Base-by-base conservation (phyloP, 192 early-diverging fungal species). In the Phlyctochytrium arcticum region DNA sequence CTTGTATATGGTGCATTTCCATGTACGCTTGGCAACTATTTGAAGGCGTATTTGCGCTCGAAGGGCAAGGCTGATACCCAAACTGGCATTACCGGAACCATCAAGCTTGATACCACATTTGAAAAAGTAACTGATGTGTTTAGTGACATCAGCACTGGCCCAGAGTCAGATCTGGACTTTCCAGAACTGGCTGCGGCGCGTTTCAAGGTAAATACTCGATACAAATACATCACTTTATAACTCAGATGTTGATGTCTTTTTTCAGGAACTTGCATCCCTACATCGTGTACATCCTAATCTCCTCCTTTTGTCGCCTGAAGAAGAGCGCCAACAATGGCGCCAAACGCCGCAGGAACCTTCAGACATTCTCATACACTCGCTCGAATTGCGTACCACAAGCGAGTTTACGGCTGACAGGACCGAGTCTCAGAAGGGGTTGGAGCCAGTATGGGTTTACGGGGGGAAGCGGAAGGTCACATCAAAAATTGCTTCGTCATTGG, bases 1-100 rank as follows among this genome's bases (percentile, higher is more conserved):
- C 60, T 69, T 3, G n/a, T 74, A 24, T 74, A 74, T 35, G 72
- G 72, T 6, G 65, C 70, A 49, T 70, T 66, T 53, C 72, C 72
- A 26, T 70, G 68, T 49, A 74, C 64, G 34, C 57, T 57, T 4
- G 36, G 69, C 0, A 24, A n/a, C 17, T n/a, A 21, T 53, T n/a
- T 24, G 15, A 12, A 24, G 50, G 50, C n/a, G 50, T 53, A 19
- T n/a, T n/a, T n/a, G n/a, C n/a, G n/a, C n/a, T n/a, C n/a, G n/a
- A n/a, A n/a, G n/a, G n/a, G n/a, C n/a, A n/a, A n/a, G n/a, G n/a
- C n/a, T n/a, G n/a, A n/a, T n/a, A n/a, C n/a, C n/a, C n/a, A n/a
- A 42, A n/a, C 8, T 10, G 39, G 39, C n/a, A 10, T 9, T 42
- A n/a, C 9, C 9, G 39, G 39, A n/a, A n/a, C 39, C 9, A n/a